Evolutionary conservation across 2,329 filamentous ascomycete species (phyloP), one percentile per base, ranked within the genome.

Genomic region (Fusarium sp.): DNA sequence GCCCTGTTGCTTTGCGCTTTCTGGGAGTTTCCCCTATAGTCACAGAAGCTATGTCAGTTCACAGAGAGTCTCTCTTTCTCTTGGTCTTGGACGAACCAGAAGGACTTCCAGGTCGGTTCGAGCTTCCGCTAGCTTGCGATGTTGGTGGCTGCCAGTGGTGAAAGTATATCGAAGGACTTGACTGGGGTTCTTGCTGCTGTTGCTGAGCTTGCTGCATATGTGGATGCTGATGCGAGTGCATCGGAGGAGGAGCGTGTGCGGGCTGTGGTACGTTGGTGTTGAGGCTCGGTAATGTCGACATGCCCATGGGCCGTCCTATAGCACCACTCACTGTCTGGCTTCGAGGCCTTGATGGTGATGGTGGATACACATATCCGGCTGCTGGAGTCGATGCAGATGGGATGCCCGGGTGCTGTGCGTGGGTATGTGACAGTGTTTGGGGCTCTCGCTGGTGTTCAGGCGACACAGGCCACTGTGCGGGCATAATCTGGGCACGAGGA

Each of bases 61-160:
- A 82, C 67, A 82, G 78, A 75, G 81, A 82, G 66, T 83, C 83
- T 80, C 82, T 80, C 79, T 84, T 85, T 81, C 83, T 84, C 82
- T 87, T 88, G 79, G 81, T 82, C 80, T 85, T 88, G 82, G 86
- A 90, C 90, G 90, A 92, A 90, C 92, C 91, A 85, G 93, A 92
- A 79, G 93, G 92, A 71, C 92, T 93, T 78, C 89, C 89, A 69
- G 93, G 92, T 80, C 93, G 91, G 77, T 90, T 90, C 64, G 88
- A 86, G 80, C 87, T 84, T 69, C 87, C 84, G 67, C 88, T 87
- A 72, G 86, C 85, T 82, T 93, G 88, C 71, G 90, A 88, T 28
- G 87, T 88, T 19, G 95, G 95, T 50, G 95, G 95, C 67, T 96
- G 93, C 94, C 95, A 97, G 80, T 97, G 94, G 79, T 97, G 94